phyloP scores from a whole-genome alignment of 768 basidiomycete species.

The Xanthoconium stramineum region DNA sequence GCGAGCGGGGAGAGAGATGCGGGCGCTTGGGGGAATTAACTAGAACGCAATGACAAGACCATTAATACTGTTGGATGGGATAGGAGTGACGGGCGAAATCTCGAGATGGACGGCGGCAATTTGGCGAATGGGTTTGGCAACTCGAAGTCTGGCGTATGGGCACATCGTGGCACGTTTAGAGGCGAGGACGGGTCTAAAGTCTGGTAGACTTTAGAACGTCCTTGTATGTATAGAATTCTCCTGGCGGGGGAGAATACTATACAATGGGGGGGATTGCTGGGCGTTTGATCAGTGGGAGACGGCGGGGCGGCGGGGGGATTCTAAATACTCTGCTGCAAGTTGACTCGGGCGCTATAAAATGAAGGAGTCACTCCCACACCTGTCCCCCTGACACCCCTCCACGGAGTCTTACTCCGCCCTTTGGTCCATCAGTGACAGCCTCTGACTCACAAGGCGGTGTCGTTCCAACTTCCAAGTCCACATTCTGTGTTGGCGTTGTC shows the following conservation, averaged over 20 bases:
- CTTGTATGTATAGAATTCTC: slow-evolving; percentile 26
- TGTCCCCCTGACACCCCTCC: slow-evolving; percentile 23
- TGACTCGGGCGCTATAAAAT: slow-evolving; percentile 32
- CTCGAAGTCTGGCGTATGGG: slow-evolving; percentile 24
- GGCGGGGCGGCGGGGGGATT: not conserved
- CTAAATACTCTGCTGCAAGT: slow-evolving; percentile 22
- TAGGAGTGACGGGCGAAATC: slow-evolving; percentile 15
- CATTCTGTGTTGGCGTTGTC: not conserved
- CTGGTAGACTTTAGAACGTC: slow-evolving; percentile 44
- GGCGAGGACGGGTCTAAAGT: slow-evolving; percentile 32
- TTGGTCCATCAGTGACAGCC: not conserved
- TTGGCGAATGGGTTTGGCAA: slow-evolving; percentile 21
- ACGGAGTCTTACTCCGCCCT: slow-evolving; percentile 20
- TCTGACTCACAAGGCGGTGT: not conserved
- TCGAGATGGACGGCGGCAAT: slow-evolving; percentile 11
- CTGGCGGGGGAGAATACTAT: slow-evolving; percentile 22
- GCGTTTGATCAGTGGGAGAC: not conserved
- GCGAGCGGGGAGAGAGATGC: slow-evolving; percentile 4
- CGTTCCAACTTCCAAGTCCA: not conserved
- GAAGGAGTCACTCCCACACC: slow-evolving; percentile 32
- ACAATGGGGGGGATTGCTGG: slow-evolving; percentile 3
- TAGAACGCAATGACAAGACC: slow-evolving; percentile 35
- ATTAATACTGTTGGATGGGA: slow-evolving; percentile 28
- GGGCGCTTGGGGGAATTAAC: slow-evolving; percentile 26
- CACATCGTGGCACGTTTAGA: slow-evolving; percentile 40